Conservation (phyloP, 805 yeast genomes). For the Hanseniaspora clermontiae region DNA sequence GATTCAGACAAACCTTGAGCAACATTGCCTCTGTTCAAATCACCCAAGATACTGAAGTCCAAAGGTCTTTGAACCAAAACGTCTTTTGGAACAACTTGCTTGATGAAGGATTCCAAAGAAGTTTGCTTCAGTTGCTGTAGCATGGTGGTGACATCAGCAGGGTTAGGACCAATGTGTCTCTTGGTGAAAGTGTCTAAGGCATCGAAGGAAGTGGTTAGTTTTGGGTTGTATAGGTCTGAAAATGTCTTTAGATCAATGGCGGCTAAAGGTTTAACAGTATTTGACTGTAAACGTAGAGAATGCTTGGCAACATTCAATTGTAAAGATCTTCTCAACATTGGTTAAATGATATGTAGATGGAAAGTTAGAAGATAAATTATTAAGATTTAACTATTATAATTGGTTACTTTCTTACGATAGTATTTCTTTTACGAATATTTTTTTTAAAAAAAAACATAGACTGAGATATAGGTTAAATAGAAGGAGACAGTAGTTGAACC, state of each 20-base stretch:
- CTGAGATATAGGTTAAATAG: too few relatives aligned
- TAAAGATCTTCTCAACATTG: constrained; percentile 12
- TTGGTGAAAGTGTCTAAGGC: constrained; percentile 69
- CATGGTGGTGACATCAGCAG: constrained; percentile 53
- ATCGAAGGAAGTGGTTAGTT: constrained; percentile 22
- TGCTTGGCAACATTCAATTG: neutral
- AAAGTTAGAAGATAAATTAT: too few relatives aligned
- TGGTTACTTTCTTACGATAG: too few relatives aligned
- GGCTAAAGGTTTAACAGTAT: constrained; percentile 27
- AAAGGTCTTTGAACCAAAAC: constrained; percentile 60
- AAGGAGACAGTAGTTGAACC: too few relatives aligned
- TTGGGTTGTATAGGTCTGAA: constrained; percentile 14
- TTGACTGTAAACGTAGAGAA: constrained; percentile 14
- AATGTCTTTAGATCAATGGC: constrained; percentile 7
- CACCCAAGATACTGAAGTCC: constrained; percentile 28
- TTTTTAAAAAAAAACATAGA: too few relatives aligned
- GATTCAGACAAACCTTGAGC: constrained; percentile 65
- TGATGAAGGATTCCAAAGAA: constrained; percentile 58
- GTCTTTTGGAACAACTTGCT: constrained; percentile 62
- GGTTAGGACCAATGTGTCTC: constrained; percentile 80
- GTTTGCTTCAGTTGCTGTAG: constrained; percentile 48
- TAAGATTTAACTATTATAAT: too few relatives aligned
- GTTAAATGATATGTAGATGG: neutral
- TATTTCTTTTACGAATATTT: too few relatives aligned
- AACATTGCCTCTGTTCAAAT: constrained; percentile 34